Evolutionary conservation across 2,329 filamentous ascomycete genomes (phyloP).

Genomic region (Colletotrichum sp.): DNA sequence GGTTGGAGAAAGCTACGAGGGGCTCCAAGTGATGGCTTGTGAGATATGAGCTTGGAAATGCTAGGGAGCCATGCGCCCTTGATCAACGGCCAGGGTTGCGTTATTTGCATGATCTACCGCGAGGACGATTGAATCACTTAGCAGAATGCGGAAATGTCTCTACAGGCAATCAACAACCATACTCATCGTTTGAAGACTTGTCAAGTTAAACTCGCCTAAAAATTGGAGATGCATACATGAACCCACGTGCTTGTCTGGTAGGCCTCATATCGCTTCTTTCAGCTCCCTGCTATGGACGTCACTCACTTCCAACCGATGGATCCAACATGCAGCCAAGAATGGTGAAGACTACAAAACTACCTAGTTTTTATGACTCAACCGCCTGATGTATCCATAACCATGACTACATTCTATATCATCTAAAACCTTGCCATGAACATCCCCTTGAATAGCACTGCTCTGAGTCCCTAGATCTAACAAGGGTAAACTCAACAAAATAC

Average conservation of each 20-base stretch:
- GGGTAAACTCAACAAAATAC: rapidly evolving
- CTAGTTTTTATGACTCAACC: neutral
- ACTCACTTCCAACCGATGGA: neutral
- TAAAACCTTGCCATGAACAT: neutral
- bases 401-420: neutral
- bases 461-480: neutral
- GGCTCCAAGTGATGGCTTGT: neutral
- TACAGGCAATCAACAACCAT: neutral
- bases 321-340: neutral
- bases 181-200: neutral
- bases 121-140: neutral
- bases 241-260: neutral
- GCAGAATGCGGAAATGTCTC: neutral
- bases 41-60: neutral
- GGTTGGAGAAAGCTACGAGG: neutral
- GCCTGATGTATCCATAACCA: neutral
- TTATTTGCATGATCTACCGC: neutral
- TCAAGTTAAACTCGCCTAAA: neutral
- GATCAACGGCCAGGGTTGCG: neutral
- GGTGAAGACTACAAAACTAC: neutral
- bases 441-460: neutral
- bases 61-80: neutral
- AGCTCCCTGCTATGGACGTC: neutral
- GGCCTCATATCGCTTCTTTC: neutral
- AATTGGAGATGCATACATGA: neutral